phyloP scores from a whole-genome alignment of 768 basidiomycete species.

The Termitomyces sp. region DNA sequence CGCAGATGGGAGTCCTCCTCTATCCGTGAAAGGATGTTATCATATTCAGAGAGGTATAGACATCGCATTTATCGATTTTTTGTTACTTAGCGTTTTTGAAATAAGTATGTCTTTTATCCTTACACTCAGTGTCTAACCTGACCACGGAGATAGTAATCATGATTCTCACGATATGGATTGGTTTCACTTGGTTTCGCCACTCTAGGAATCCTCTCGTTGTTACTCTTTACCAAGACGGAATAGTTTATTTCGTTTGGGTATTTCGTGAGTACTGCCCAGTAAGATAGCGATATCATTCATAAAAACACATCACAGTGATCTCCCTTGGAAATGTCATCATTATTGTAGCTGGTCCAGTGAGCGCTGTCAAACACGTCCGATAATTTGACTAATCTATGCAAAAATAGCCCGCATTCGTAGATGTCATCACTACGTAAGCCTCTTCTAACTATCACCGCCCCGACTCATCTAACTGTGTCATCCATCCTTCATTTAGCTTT shows the following conservation, averaged over 20 bases:
- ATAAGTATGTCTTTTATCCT: not conserved
- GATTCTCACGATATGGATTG: not conserved
- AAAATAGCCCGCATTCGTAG: not conserved
- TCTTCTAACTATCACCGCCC: not conserved
- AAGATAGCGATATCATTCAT: not conserved
- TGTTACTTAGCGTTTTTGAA: not conserved
- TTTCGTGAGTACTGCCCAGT: not conserved
- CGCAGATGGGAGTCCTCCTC: constrained; percentile 4
- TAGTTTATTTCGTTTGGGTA: not conserved
- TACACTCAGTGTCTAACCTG: not conserved
- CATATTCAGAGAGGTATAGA: not conserved
- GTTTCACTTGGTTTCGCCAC: not conserved
- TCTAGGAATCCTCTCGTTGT: not conserved
- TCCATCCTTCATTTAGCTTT: not conserved
- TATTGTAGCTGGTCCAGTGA: not conserved
- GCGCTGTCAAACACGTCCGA: not conserved
- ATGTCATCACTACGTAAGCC: not conserved
- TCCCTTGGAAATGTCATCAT: not conserved
- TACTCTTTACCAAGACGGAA: not conserved
- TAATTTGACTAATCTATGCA: not conserved
- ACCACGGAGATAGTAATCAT: not conserved
- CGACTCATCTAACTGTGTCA: not conserved
- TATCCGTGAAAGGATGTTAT: constrained; percentile 8
- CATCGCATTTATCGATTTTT: not conserved
- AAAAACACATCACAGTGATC: not conserved